These are phyloP conservation scores for Candida insectalens DNA, from an alignment of 805 yeast species.

Conservation along the genomic window DNA sequence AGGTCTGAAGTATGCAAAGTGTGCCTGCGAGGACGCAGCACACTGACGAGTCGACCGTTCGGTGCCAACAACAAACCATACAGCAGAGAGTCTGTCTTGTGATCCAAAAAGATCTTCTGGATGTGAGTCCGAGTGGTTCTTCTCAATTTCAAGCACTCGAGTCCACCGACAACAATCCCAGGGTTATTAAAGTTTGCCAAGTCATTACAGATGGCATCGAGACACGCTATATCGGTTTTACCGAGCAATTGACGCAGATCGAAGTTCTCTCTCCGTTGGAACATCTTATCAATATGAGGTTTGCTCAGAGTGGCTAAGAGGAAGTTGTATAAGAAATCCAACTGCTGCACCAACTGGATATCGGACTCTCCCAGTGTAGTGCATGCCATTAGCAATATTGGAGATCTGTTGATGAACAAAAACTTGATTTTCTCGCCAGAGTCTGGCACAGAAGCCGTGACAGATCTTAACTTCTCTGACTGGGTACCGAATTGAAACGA, in stretches of 20 bases:
- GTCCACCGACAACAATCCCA: slow-evolving; percentile 51
- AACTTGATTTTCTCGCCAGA: slow-evolving; percentile 32
- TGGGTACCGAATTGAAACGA: slow-evolving; percentile 44
- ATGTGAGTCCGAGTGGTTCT: slow-evolving; percentile 48
- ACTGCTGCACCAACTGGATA: slow-evolving; percentile 46
- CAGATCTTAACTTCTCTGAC: slow-evolving; percentile 32
- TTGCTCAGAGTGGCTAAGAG: slow-evolving; percentile 76
- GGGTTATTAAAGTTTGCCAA: slow-evolving; percentile 44
- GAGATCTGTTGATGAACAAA: slow-evolving; percentile 52
- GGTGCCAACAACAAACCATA: slow-evolving; percentile 69
- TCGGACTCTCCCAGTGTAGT: slow-evolving; percentile 46
- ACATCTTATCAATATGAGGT: slow-evolving; percentile 62
- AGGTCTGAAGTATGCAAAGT: slow-evolving; percentile 75
- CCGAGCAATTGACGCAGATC: slow-evolving; percentile 73
- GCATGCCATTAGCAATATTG: slow-evolving; percentile 66
- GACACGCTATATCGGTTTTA: slow-evolving; percentile 60
- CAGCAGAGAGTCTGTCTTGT: slow-evolving; percentile 44
- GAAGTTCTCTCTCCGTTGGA: slow-evolving; percentile 63
- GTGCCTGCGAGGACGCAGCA: slow-evolving; percentile 70
- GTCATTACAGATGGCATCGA: slow-evolving; percentile 52
- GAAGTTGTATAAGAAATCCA: slow-evolving; percentile 67
- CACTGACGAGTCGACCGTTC: slow-evolving; percentile 55
- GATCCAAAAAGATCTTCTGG: slow-evolving; percentile 41
- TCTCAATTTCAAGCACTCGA: slow-evolving; percentile 53
- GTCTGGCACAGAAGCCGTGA: slow-evolving; percentile 33